A percentile compares a stretch with the other conserved stretches of the same genome.
Evolutionary conservation across 2,329 filamentous ascomycete species (phyloP).

Genomic region (Sporothrix euskadiensis): DNA sequence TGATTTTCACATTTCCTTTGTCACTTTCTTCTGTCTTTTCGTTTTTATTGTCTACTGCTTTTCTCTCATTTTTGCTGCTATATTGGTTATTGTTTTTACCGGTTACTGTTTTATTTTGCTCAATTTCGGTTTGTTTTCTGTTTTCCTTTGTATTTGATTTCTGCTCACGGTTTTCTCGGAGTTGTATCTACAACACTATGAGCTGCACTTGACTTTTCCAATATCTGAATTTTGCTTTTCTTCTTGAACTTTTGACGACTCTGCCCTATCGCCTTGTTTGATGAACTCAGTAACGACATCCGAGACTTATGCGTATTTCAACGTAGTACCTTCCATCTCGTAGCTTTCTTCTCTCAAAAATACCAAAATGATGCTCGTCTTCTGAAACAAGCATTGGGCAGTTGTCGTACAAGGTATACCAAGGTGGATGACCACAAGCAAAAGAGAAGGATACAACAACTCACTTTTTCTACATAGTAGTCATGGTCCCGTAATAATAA

Average conservation of each 20-base stretch:
- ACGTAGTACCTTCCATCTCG: background rate
- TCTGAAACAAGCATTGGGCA: constrained; percentile 1
- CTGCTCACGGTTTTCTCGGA: background rate
- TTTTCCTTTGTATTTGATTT: background rate
- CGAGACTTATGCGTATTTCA: background rate
- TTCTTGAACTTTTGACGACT: background rate
- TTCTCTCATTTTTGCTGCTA: background rate
- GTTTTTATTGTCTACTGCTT: background rate
- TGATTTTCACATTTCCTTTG: constrained; percentile 19
- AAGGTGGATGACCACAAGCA: background rate
- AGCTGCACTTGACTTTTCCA: background rate
- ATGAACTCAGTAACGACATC: background rate
- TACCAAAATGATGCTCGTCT: constrained; percentile 4
- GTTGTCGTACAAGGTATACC: background rate
- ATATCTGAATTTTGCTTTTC: background rate
- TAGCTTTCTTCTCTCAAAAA: background rate
- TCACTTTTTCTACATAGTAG: background rate
- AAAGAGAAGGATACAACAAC: background rate
- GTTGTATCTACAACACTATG: background rate
- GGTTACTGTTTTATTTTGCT: background rate
- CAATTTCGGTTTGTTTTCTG: background rate
- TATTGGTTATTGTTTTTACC: background rate
- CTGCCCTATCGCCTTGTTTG: background rate
- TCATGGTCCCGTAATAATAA: background rate
- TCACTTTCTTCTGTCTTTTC: background rate